Conservation (phyloP, 78 protist species). For the Pelomyxa schiedti region DNA sequence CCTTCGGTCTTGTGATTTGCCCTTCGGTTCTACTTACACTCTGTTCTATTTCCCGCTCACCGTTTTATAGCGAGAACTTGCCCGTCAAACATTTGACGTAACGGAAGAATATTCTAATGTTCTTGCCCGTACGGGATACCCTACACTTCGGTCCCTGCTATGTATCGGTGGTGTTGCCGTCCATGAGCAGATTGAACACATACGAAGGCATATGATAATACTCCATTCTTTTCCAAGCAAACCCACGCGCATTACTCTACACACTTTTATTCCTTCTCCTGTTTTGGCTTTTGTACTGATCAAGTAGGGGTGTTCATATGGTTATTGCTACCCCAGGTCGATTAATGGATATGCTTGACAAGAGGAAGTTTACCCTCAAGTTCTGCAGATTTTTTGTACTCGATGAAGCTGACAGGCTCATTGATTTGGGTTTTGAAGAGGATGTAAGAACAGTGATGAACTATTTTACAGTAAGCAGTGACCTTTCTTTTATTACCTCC, state of each 20-base stretch:
- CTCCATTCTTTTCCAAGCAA: no score
- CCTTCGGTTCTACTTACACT: no score
- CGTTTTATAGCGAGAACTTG: conserved; percentile 93
- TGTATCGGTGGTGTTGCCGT: no score
- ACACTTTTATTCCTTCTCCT: background rate
- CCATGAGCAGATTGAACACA: no score
- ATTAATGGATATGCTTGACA: conserved; percentile 68
- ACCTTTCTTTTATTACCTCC: conserved; percentile 28
- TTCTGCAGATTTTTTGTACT: conserved; percentile 57
- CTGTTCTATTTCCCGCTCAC: no score
- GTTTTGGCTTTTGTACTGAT: no score
- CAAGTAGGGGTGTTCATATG: conserved; percentile 70
- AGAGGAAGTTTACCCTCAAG: conserved; percentile 49
- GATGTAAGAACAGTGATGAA: conserved; percentile 24
- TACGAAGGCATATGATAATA: no score
- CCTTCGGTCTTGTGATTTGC: conserved; percentile 70
- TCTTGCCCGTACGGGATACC: no score
- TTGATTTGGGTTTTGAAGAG: conserved; percentile 88
- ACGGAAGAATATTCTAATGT: no score
- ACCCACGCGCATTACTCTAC: background rate
- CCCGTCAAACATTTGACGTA: conserved; percentile 79
- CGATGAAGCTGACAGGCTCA: conserved; percentile 95
- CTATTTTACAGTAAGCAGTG: background rate
- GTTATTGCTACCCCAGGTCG: conserved; percentile 91
- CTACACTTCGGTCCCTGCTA: no score